These are phyloP conservation scores for Gossypium australe DNA, from an alignment of 345 rosid species.

Conservation along the genomic window DNA sequence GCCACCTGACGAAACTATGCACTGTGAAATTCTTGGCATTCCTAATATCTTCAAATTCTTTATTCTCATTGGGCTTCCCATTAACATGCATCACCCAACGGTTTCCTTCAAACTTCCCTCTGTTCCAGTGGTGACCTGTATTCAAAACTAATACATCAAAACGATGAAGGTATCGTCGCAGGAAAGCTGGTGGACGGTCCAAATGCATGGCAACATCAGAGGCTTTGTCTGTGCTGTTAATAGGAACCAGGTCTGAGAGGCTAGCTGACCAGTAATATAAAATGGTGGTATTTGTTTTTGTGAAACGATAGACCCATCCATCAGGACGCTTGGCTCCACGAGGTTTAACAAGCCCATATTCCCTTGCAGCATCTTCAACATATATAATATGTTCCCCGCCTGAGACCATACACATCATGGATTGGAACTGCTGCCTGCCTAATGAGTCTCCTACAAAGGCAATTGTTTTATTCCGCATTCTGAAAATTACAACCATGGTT, in stretches of 20 bases:
- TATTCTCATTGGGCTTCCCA: constrained; percentile 38
- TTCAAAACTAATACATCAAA: constrained; percentile 64
- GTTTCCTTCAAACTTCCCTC: constrained; percentile 61
- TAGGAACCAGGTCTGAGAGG: constrained; percentile 43
- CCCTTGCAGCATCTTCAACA: constrained; percentile 56
- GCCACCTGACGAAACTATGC: constrained; percentile 54
- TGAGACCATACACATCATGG: constrained; percentile 71
- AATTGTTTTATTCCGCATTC: constrained; percentile 72
- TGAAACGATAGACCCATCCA: constrained; percentile 66
- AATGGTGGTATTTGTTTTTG: constrained; percentile 59
- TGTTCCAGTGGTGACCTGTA: constrained; percentile 88
- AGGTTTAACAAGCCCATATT: constrained; percentile 50
- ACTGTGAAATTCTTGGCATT: constrained; percentile 55
- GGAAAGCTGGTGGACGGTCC: constrained; percentile 68
- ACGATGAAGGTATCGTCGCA: constrained; percentile 42
- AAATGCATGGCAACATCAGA: constrained; percentile 57
- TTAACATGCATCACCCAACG: constrained; percentile 64
- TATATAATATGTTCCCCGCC: constrained; percentile 51
- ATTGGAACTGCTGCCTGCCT: constrained; percentile 74
- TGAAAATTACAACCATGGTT: constrained; percentile 21
- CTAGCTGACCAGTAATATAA: constrained; percentile 73
- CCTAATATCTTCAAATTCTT: constrained; percentile 32
- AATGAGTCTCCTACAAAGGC: constrained; percentile 88
- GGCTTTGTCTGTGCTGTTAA: constrained; percentile 35
- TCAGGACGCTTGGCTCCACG: constrained; percentile 56